phyloP scores from a whole-genome alignment of 164 flowering plant species.

The Dillenia turbinata region DNA sequence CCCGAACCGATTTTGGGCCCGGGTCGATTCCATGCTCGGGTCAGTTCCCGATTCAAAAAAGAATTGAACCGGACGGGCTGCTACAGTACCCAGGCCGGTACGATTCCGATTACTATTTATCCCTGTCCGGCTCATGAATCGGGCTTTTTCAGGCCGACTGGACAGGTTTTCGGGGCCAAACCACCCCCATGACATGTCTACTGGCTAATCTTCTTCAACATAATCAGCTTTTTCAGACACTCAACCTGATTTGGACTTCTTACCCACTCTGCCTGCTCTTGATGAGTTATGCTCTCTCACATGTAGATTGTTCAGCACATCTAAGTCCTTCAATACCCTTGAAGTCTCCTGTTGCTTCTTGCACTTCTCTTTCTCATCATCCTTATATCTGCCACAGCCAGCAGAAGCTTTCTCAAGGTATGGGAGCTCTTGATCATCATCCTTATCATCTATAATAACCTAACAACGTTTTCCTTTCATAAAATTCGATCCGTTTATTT shows the following conservation, averaged over 20 bases:
- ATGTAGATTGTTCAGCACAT: constrained; percentile 9
- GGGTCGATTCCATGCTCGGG: too few species aligned
- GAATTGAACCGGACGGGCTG: too few species aligned
- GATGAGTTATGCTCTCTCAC: constrained; percentile 16
- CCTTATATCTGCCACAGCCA: constrained; percentile 22
- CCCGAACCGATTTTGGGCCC: too few species aligned
- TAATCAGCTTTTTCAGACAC: constrained; percentile 33
- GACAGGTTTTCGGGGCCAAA: too few species aligned
- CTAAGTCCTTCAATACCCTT: constrained; percentile 23
- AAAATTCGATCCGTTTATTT: too few species aligned
- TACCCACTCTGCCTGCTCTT: constrained; percentile 20
- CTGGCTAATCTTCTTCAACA: constrained; percentile 35
- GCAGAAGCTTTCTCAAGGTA: constrained; percentile 54
- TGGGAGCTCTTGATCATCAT: constrained; percentile 86
- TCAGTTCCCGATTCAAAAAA: too few species aligned
- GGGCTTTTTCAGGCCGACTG: too few species aligned
- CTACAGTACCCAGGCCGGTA: too few species aligned
- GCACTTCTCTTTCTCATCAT: constrained; percentile 36
- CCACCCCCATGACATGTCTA: too few species aligned
- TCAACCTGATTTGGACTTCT: constrained; percentile 23
- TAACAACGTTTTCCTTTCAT: too few species aligned
- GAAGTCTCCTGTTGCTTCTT: constrained; percentile 38
- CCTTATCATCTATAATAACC: constrained; percentile 66
- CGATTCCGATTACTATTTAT: too few species aligned
- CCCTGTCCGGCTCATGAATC: too few species aligned